Percentiles rank a stretch among this genome's conserved stretches.
Conservation (phyloP, 2,329 filamentous ascomycete species). For the Aspergillus sp. region DNA sequence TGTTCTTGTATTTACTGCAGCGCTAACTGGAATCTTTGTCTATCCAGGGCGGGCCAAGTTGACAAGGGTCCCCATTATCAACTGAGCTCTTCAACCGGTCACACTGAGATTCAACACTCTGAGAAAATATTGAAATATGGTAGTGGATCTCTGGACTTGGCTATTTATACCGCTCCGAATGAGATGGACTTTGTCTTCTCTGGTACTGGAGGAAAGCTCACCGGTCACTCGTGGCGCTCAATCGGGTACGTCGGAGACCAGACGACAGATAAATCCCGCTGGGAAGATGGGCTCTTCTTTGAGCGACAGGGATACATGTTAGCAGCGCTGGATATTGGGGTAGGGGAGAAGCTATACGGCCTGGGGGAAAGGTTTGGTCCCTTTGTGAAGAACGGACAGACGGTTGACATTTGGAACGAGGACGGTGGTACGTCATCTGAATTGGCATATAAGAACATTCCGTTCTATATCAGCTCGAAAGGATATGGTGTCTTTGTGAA, state of each 20-base stretch:
- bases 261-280: conserved; percentile 26
- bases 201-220: conserved; percentile 23
- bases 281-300: conserved; percentile 31
- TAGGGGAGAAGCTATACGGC: conserved; percentile 65
- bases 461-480: conserved; percentile 47
- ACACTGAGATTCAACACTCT: conserved; percentile 23
- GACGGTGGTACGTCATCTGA: conserved; percentile 44
- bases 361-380: conserved; percentile 72
- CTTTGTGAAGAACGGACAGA: conserved; percentile 71
- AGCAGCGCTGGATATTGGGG: conserved; percentile 32
- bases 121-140: conserved; percentile 21
- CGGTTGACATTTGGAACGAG: conserved; percentile 59
- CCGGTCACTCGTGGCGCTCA: conserved; percentile 34
- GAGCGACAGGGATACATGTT: conserved; percentile 37
- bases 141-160: conserved; percentile 28
- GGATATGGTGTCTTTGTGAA: conserved; percentile 76
- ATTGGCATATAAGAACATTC: conserved; percentile 38
- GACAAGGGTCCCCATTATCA: conserved; percentile 34
- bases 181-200: conserved; percentile 27
- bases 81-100: conserved; percentile 20
- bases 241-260: conserved; percentile 35
- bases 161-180: conserved; percentile 30
- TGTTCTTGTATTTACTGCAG: not conserved
- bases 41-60: conserved; percentile 27
- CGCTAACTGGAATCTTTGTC: not conserved